Conservation (phyloP, 176 grass and related monocot genomes). For the Carex myosuroides region DNA sequence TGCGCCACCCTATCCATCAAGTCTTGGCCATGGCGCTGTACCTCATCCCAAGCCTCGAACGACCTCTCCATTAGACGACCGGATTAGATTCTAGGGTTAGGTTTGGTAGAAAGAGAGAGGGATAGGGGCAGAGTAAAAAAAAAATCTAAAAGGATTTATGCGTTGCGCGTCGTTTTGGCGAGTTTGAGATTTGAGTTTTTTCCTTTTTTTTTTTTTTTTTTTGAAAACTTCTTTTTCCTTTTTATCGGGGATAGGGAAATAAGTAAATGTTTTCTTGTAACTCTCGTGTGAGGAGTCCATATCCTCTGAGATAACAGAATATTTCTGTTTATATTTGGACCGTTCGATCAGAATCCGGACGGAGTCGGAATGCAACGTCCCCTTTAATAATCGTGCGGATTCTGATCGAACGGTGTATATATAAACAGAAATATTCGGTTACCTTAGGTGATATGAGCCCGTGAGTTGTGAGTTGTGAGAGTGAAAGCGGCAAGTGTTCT, state of each 20-base stretch:
- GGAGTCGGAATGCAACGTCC: no score
- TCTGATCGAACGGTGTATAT: no score
- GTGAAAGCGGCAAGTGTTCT: not conserved
- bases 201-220: not conserved
- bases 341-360: no score
- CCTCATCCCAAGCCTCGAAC: slow-evolving; percentile 80
- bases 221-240: not conserved
- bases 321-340: no score
- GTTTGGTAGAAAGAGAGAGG: not conserved
- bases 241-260: not conserved
- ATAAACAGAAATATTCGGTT: no score
- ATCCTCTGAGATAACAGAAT: no score
- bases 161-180: not conserved
- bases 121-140: not conserved
- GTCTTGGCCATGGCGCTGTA: slow-evolving; percentile 92
- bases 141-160: slow-evolving; percentile 10
- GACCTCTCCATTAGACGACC: slow-evolving; percentile 60
- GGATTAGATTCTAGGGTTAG: slow-evolving; percentile 9
- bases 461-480: not conserved
- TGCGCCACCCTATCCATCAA: slow-evolving; percentile 74
- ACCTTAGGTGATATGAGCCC: no score
- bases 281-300: no score
- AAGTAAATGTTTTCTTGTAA: not conserved
- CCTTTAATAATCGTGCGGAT: no score
- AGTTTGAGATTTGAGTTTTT: not conserved